Evolutionary conservation across 257 asterid genomes (phyloP).

Genomic region (Solanum stenotomum): DNA sequence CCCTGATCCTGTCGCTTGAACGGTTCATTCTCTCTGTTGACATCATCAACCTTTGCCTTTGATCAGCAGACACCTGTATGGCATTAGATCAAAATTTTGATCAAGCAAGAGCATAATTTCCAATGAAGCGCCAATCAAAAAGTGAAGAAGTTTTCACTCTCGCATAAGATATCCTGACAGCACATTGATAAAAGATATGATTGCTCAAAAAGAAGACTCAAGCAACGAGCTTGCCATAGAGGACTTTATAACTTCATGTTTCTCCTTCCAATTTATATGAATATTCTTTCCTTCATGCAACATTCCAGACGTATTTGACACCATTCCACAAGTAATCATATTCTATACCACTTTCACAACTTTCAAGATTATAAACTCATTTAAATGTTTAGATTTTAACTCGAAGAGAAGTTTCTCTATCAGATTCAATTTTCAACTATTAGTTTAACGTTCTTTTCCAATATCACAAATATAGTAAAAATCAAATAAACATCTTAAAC

Average conservation of each 20-base stretch:
- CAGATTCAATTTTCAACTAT: not conserved
- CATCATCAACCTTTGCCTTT: constrained; percentile 44
- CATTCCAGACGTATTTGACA: not conserved
- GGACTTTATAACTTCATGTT: not conserved
- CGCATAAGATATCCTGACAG: not conserved
- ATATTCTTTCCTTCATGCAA: not conserved
- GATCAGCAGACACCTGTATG: constrained; percentile 44
- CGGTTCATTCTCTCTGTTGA: constrained; percentile 44
- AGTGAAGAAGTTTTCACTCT: not conserved
- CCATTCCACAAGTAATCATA: not conserved
- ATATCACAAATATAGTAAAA: not conserved
- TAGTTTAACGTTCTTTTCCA: not conserved
- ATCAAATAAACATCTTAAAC: not conserved
- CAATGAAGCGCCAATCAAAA: not conserved
- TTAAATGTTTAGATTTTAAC: not conserved
- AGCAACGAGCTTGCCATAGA: not conserved
- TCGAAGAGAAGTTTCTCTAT: not conserved
- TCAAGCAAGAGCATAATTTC: not conserved
- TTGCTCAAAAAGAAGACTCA: not conserved
- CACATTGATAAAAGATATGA: not conserved
- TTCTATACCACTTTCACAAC: not conserved
- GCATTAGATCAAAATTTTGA: not conserved
- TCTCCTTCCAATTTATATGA: not conserved
- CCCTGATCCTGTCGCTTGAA: constrained; percentile 45
- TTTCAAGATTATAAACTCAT: not conserved